A percentile compares a stretch with the other conserved stretches of the same genome.
These are phyloP conservation scores for Phanerochaete carnosa DNA, from an alignment of 768 basidiomycete genomes.

Conservation along the genomic window DNA sequence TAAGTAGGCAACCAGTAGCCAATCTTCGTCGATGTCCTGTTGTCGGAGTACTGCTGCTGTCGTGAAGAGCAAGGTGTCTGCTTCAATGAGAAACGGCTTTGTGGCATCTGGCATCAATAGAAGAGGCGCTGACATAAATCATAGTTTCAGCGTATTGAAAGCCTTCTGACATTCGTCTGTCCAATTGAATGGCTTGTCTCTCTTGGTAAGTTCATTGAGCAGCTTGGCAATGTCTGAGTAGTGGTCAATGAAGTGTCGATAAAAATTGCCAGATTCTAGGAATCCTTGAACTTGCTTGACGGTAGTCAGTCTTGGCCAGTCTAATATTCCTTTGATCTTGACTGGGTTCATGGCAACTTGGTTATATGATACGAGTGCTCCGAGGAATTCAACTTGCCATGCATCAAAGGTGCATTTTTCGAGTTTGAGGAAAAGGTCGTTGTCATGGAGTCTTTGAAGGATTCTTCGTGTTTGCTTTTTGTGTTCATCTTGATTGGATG, in stretches of 20 bases:
- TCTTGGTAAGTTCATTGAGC: constrained; percentile 15
- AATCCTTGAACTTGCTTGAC: constrained; percentile 22
- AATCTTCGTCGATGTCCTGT: too few species aligned
- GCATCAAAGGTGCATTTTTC: too few species aligned
- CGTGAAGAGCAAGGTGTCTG: constrained; percentile 10
- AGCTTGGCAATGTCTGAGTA: constrained; percentile 25
- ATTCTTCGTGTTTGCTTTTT: too few species aligned
- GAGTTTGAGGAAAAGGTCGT: too few species aligned
- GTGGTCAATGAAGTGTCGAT: constrained; percentile 25
- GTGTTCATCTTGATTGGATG: too few species aligned
- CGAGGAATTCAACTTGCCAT: too few species aligned
- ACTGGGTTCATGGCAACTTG: constrained; percentile 28
- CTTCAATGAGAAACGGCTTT: background rate
- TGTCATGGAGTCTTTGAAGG: too few species aligned
- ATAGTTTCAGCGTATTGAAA: background rate
- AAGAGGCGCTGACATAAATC: background rate
- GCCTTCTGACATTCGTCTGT: background rate
- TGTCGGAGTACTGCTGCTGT: constrained; percentile 15
- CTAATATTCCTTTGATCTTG: constrained; percentile 28
- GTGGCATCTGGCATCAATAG: background rate
- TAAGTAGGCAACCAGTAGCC: too few species aligned
- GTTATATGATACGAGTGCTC: constrained; percentile 25
- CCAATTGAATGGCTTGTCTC: background rate
- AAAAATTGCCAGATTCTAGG: constrained; percentile 30
- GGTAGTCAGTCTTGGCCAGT: constrained; percentile 20